Evolutionary conservation across 176 grass and related monocot species (phyloP), one percentile per base, ranked within the genome.

Genomic region (Avena sativa): DNA sequence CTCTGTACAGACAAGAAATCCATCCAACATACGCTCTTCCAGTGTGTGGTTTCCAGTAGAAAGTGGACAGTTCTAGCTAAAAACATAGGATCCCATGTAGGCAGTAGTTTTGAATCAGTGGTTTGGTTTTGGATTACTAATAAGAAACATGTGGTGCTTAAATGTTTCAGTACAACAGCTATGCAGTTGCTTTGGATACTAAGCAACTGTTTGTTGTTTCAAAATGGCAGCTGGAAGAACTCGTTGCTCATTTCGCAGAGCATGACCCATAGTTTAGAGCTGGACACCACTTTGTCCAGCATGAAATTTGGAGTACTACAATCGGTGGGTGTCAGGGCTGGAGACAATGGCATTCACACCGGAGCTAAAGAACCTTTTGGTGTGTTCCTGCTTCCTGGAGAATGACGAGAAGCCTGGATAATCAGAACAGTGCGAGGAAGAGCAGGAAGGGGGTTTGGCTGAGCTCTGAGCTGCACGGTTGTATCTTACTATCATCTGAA

Each of bases 201-300:
- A 58, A 20, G 17, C 8, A 19, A 20, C 55, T 6, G 17, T 20
- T 58, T 58, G 6, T 17, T 4, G 5, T 58, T 58, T 58, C 55
- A 58, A 17, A 58, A 20, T 58, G 55, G 55, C 55, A 58, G 1
- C 55, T 58, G 55, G 55, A 58, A 58, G 55, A 58, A 58, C 6
- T 0, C 5, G 5, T 8, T 17, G 55, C 17, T 58, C 51, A 16
- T 53, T 53, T 53, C 3, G 11, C 51, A 53, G 5, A 53, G 55
- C 55, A 57, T 57, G 55, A 17, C 16, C 53, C 53, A 19, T 12
- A 15, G 55, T 57, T 20, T 16, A 67, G 64, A 34, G 4, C 28
- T 67, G 62, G 23, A 66, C 62, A 66, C 62, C 30, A 26, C 12
- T 66, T 66, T 66, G 62, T 66, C 62, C 62, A 66, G 62, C 62